Conservation (phyloP, 2,329 filamentous ascomycete genomes). For the Cladosporium austrohemisphaericum region DNA sequence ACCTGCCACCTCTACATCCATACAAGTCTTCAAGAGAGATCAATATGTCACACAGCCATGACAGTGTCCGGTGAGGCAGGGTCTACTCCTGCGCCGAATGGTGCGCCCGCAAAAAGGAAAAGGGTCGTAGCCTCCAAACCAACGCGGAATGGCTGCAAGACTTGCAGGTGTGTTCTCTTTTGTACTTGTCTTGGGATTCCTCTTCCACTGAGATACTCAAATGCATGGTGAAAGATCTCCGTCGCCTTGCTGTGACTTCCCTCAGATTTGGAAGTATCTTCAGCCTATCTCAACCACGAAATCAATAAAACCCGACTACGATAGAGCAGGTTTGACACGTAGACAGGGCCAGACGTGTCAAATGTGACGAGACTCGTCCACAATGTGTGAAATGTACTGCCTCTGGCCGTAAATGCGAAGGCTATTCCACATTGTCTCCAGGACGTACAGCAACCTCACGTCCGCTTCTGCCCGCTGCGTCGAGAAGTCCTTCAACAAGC, state of each 20-base stretch:
- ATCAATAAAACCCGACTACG: neutral
- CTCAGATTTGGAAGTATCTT: too few relatives aligned
- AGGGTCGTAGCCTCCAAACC: constrained; percentile 14
- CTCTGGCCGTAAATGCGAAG: constrained; percentile 53
- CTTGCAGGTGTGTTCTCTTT: constrained; percentile 11
- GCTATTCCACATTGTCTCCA: constrained; percentile 37
- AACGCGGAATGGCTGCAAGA: constrained; percentile 14
- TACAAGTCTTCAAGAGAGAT: too few relatives aligned
- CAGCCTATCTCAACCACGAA: too few relatives aligned
- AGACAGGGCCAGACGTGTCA: constrained; percentile 50
- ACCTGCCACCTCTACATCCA: too few relatives aligned
- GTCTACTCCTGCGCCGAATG: too few relatives aligned
- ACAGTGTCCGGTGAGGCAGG: too few relatives aligned
- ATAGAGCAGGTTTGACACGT: neutral
- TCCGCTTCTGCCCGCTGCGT: constrained; percentile 5
- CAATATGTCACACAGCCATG: too few relatives aligned
- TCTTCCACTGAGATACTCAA: too few relatives aligned
- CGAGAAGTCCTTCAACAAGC: neutral
- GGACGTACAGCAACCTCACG: neutral
- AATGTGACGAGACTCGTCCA: constrained; percentile 53
- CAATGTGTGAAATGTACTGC: constrained; percentile 49
- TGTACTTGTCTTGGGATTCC: too few relatives aligned
- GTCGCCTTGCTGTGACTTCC: too few relatives aligned
- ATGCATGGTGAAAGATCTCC: too few relatives aligned
- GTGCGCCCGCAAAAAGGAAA: neutral